Conservation (phyloP, 805 yeast species). For the Danielozyma ontarioensis region DNA sequence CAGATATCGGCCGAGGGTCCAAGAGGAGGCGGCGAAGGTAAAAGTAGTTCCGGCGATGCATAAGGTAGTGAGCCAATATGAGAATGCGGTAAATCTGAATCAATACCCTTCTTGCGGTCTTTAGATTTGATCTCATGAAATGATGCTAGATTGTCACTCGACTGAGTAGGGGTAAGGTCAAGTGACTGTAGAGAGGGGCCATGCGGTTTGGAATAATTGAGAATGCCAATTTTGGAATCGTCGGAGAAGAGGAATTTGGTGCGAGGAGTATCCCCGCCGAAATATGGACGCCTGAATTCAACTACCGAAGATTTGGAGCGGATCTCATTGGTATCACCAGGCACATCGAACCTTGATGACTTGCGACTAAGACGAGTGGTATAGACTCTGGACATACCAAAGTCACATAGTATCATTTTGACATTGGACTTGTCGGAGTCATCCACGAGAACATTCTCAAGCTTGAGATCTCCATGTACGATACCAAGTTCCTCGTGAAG, state of each 20-base stretch:
- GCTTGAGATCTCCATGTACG: conserved; percentile 79
- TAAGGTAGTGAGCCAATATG: conserved; percentile 89
- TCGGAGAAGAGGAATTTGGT: conserved; percentile 18
- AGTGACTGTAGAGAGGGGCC: conserved; percentile 32
- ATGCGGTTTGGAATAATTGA: conserved; percentile 18
- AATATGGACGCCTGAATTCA: conserved; percentile 28
- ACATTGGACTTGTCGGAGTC: conserved; percentile 18
- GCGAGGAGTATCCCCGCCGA: conserved; percentile 25
- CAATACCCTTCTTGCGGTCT: conserved; percentile 21
- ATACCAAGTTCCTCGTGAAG: conserved; percentile 51
- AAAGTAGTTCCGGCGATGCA: conserved; percentile 82
- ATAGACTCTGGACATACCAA: conserved; percentile 66
- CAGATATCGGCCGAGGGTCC: conserved; percentile 78
- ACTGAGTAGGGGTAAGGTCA: conserved; percentile 24
- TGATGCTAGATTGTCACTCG: conserved; percentile 4
- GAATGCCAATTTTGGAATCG: conserved; percentile 29
- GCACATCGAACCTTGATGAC: conserved; percentile 11
- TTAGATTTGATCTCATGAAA: no score
- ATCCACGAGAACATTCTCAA: conserved; percentile 73
- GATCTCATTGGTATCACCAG: conserved; percentile 1
- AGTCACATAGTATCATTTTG: conserved; percentile 69
- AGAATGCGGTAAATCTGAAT: conserved; percentile 49
- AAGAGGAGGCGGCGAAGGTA: conserved; percentile 54
- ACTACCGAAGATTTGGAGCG: conserved; percentile 31
- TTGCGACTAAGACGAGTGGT: conserved; percentile 21